A percentile compares a stretch with the other conserved stretches of the same genome.
Conservation (phyloP, 805 yeast species). For the Ogataea dorogensis region DNA sequence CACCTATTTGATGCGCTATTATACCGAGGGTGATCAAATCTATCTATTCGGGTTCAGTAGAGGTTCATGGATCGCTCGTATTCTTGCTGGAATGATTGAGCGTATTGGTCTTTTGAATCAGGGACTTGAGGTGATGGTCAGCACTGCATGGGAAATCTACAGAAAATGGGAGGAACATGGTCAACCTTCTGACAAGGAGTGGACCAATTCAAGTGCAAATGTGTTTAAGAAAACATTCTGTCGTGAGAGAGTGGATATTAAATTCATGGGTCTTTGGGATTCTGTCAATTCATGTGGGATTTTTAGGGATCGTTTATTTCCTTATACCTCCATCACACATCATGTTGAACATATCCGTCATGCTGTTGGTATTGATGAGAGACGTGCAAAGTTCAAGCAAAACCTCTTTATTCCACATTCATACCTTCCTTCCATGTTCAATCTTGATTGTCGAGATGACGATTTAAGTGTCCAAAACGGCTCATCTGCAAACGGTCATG, state of each 20-base stretch:
- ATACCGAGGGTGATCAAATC: slow-evolving; percentile 49
- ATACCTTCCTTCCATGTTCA: slow-evolving; percentile 30
- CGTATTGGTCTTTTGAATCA: slow-evolving; percentile 55
- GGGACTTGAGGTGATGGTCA: slow-evolving; percentile 56
- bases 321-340: slow-evolving; percentile 50
- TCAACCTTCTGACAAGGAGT: slow-evolving; percentile 42
- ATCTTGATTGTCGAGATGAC: slow-evolving; percentile 12
- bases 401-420: slow-evolving; percentile 48
- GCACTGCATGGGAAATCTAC: slow-evolving; percentile 63
- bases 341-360: slow-evolving; percentile 61
- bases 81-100: slow-evolving; percentile 63
- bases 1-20: slow-evolving; percentile 47
- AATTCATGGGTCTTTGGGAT: slow-evolving; percentile 69
- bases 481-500: background rate
- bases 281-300: slow-evolving; percentile 67
- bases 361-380: slow-evolving; percentile 66
- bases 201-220: slow-evolving; percentile 44
- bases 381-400: slow-evolving; percentile 62
- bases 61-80: slow-evolving; percentile 66
- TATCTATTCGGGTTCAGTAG: slow-evolving; percentile 59
- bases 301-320: slow-evolving; percentile 55
- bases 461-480: slow-evolving; percentile 1
- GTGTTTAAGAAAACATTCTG: slow-evolving; percentile 58
- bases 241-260: slow-evolving; percentile 40
- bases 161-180: slow-evolving; percentile 60